These are phyloP conservation scores for Naganishia randhawae DNA, from an alignment of 768 basidiomycete genomes.

Conservation along the genomic window DNA sequence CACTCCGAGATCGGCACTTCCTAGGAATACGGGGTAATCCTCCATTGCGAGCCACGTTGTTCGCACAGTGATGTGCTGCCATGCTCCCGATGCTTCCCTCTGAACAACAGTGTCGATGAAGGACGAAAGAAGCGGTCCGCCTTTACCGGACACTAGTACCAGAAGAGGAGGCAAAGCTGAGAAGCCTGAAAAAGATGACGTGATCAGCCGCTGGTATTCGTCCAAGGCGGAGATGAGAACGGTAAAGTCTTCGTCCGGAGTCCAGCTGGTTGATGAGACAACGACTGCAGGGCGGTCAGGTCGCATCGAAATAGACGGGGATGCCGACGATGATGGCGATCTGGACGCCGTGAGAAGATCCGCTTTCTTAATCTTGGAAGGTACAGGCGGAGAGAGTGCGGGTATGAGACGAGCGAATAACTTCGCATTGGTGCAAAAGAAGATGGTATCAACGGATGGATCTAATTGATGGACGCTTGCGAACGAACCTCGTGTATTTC, in stretches of 20 bases:
- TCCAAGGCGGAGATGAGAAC: conserved; percentile 73
- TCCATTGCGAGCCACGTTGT: conserved; percentile 80
- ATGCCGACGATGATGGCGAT: conserved; percentile 25
- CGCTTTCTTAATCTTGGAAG: conserved; percentile 57
- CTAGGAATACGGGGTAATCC: conserved; percentile 84
- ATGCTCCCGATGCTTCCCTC: conserved; percentile 57
- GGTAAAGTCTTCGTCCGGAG: conserved; percentile 89
- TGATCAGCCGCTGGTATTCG: conserved; percentile 58
- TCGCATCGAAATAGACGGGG: conserved; percentile 46
- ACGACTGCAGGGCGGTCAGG: conserved; percentile 76
- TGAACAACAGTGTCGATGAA: conserved; percentile 70
- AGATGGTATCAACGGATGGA: neutral
- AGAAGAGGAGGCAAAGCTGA: conserved; percentile 66
- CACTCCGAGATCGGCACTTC: conserved; percentile 86
- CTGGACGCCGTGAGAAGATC: conserved; percentile 36
- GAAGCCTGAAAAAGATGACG: conserved; percentile 52
- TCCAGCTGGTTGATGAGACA: conserved; percentile 94
- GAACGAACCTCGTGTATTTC: conserved; percentile 70
- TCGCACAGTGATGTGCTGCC: conserved; percentile 54
- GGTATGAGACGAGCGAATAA: conserved; percentile 56
- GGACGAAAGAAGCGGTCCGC: conserved; percentile 64
- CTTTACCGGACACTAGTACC: conserved; percentile 81
- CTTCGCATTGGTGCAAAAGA: conserved; percentile 40
- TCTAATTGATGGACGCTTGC: neutral
- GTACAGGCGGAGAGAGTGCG: conserved; percentile 56